phyloP scores from a whole-genome alignment of 345 rosid species.

The Bretschneidera sinensis region DNA sequence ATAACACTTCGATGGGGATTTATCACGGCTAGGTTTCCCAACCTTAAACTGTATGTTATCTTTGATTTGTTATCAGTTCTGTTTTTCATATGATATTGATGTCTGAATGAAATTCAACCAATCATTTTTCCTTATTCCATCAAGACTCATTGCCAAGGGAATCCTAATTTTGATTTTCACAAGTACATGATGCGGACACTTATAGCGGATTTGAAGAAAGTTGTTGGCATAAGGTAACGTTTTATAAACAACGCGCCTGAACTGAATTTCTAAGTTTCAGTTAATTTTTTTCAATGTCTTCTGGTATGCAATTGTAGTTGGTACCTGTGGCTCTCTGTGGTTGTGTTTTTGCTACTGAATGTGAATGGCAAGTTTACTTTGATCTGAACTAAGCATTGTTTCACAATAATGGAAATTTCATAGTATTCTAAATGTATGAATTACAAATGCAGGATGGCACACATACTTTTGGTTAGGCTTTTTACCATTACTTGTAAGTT shows the following conservation, averaged over 20 bases:
- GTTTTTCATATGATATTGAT: neutral
- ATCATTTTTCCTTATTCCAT: neutral
- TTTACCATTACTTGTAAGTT: slow-evolving; percentile 74
- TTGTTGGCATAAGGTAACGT: slow-evolving; percentile 69
- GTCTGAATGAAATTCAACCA: neutral
- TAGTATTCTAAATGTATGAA: neutral
- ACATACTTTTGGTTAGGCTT: slow-evolving; percentile 80
- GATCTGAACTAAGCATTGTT: neutral
- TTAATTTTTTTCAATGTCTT: slow-evolving; percentile 2
- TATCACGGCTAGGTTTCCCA: slow-evolving; percentile 39
- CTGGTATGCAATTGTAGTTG: slow-evolving; percentile 39
- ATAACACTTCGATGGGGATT: slow-evolving; percentile 68
- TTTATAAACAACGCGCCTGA: too few relatives aligned
- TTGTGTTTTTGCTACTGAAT: slow-evolving; percentile 67
- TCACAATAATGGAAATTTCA: too few relatives aligned
- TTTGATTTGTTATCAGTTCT: neutral
- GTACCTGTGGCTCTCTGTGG: slow-evolving; percentile 88
- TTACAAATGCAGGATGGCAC: slow-evolving; percentile 68
- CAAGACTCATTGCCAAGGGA: slow-evolving; percentile 42
- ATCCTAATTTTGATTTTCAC: slow-evolving; percentile 49
- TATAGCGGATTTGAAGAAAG: slow-evolving; percentile 57
- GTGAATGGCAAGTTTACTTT: slow-evolving; percentile 46
- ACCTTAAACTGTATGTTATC: neutral
- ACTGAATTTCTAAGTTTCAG: too few relatives aligned
- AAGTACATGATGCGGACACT: slow-evolving; percentile 60